Evolutionary conservation across 306 rosid species (phyloP).

Genomic region (Calophaca sinica): DNA sequence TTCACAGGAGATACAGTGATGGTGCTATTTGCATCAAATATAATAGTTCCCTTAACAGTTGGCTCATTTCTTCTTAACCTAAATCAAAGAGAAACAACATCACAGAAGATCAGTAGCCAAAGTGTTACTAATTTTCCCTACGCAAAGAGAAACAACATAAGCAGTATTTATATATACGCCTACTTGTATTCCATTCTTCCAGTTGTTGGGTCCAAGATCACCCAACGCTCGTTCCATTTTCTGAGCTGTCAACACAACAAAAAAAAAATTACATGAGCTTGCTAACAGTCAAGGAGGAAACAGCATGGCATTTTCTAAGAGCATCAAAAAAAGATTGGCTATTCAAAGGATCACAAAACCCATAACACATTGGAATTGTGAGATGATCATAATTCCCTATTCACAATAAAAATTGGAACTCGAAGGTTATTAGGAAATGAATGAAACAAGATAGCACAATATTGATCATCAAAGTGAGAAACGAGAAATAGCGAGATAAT

Average conservation of each 20-base stretch:
- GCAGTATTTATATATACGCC: slow-evolving; percentile 27
- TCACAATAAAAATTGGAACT: slow-evolving; percentile 33
- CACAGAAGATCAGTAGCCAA: slow-evolving; percentile 10
- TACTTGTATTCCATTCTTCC: slow-evolving; percentile 99
- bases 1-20: slow-evolving; percentile 93
- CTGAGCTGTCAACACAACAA: slow-evolving; percentile 61
- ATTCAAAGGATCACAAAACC: slow-evolving; percentile 27
- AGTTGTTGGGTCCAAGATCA: slow-evolving; percentile 87
- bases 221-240: slow-evolving; percentile 99
- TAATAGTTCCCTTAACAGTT: slow-evolving; percentile 77
- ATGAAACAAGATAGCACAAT: neutral
- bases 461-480: slow-evolving; percentile 27
- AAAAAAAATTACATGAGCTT: slow-evolving; percentile 24
- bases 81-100: slow-evolving; percentile 39
- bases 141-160: slow-evolving; percentile 39
- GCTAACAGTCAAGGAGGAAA: slow-evolving; percentile 26
- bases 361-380: slow-evolving; percentile 19
- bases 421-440: neutral
- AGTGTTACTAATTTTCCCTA: neutral
- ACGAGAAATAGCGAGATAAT: neutral
- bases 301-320: neutral
- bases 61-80: slow-evolving; percentile 95
- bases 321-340: neutral
- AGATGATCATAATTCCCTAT: slow-evolving; percentile 6
- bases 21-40: slow-evolving; percentile 92